Conservation (phyloP, 345 rosid species). For the Hypericum androsaemum region DNA sequence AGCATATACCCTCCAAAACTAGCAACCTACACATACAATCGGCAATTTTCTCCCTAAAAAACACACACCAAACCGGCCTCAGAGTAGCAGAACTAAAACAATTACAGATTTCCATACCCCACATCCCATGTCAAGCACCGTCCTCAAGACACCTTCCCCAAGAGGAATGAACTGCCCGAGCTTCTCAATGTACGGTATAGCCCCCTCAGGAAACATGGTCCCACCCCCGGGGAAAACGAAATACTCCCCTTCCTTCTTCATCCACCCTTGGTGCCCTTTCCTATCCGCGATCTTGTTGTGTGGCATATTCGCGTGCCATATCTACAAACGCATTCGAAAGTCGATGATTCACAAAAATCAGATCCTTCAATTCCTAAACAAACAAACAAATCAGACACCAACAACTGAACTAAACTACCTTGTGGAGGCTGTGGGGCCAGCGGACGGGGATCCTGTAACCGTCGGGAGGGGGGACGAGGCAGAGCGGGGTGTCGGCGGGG, state of each 20-base stretch:
- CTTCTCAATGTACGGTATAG: slow-evolving; percentile 70
- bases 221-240: slow-evolving; percentile 98
- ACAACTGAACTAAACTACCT: slow-evolving; percentile 35
- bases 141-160: slow-evolving; percentile 56
- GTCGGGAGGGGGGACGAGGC: slow-evolving; percentile 78
- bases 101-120: slow-evolving; percentile 48
- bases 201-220: slow-evolving; percentile 97
- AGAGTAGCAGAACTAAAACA: neutral
- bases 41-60: neutral
- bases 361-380: neutral
- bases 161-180: slow-evolving; percentile 79
- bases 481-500: slow-evolving; percentile 68
- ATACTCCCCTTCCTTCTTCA: slow-evolving; percentile 74
- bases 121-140: slow-evolving; percentile 99
- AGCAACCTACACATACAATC: slow-evolving; percentile 55
- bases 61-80: neutral
- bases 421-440: slow-evolving; percentile 88
- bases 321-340: slow-evolving; percentile 36
- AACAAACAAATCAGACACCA: neutral
- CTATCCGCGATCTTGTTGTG: slow-evolving; percentile 90
- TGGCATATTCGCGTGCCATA: slow-evolving; percentile 98
- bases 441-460: slow-evolving; percentile 72
- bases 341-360: too few species aligned
- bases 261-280: slow-evolving; percentile 99
- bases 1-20: slow-evolving; percentile 87